These are phyloP conservation scores for Lophiotrema nucula DNA, from an alignment of 495 filamentous ascomycete genomes.

Conservation along the genomic window DNA sequence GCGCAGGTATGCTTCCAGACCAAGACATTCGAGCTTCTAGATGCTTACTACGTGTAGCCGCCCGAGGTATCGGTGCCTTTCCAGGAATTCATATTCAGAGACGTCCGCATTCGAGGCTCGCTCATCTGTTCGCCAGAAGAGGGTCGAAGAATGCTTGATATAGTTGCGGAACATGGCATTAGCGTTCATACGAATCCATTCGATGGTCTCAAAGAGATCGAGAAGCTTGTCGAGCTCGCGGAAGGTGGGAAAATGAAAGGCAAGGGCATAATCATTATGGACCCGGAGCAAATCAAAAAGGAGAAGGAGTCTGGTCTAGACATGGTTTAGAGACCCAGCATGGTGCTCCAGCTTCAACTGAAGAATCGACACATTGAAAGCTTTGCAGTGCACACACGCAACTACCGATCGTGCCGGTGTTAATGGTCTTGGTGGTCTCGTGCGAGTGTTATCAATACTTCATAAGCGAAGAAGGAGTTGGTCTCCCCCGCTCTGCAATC, in stretches of 20 bases:
- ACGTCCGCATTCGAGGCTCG: constrained; percentile 52
- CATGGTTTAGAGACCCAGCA: constrained; percentile 15
- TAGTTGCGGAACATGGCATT: constrained; percentile 53
- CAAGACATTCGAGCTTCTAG: neutral
- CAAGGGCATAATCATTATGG: constrained; percentile 55
- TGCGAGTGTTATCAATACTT: too few relatives aligned
- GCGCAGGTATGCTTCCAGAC: constrained; percentile 50
- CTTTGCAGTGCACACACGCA: too few relatives aligned
- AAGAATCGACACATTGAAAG: too few relatives aligned
- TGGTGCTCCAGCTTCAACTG: too few relatives aligned
- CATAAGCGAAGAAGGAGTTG: too few relatives aligned
- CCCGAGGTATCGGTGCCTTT: constrained; percentile 52
- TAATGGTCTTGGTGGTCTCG: too few relatives aligned
- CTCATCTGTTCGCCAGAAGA: constrained; percentile 50
- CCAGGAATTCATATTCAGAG: constrained; percentile 54
- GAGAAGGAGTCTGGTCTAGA: constrained; percentile 17
- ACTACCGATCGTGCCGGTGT: too few relatives aligned
- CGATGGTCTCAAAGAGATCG: constrained; percentile 53
- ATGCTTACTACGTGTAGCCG: too few relatives aligned
- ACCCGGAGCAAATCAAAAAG: constrained; percentile 32
- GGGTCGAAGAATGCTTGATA: constrained; percentile 51
- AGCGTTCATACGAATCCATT: constrained; percentile 53
- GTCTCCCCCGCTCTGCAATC: too few relatives aligned
- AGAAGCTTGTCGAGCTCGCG: constrained; percentile 49
- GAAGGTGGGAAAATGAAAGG: constrained; percentile 53